Base-by-base conservation (phyloP, 1,284 basidiomycete genomes). In the Stereum hirsutum region DNA sequence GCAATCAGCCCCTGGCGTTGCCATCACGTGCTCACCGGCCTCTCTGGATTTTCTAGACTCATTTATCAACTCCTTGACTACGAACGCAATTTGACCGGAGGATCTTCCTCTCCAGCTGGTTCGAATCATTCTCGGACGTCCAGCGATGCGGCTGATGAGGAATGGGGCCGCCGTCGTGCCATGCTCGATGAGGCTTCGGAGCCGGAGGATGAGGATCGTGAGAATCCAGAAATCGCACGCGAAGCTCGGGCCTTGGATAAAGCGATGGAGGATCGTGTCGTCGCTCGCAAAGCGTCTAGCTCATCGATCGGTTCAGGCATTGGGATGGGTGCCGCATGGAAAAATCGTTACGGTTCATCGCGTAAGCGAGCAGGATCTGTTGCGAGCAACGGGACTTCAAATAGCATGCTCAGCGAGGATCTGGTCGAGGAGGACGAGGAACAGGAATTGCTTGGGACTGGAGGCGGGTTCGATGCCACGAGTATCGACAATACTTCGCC, bases 41-140 rank as follows among this genome's bases (percentile, higher is more conserved):
- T 41, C 43, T 48, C 49, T 38, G 6, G 21, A 8, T 43, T 33
- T 3, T 24, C 26, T 57, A 94, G 91, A 44, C 82, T 98, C 58
- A 95, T 97, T 62, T 97, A 95, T 72, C 92, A 96, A 66, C 74
- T 97, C 31, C 74, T 95, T 55, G 93, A 96, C 58, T 97, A 94
- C 63, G 91, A 94, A 60, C 85, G 91, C 47, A 74, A 76, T 43
- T 70, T 96, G 39, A 77, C 74, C 49, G 64, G 68, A 35, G 69
- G 68, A 45, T 62, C 60, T 48, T 62, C 59, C 27, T 79, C 69
- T 26, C 76, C 71, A 36, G 61, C 66, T 14, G 60, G 60, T 28
- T 76, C 79, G 48, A 71, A 84, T 54, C 56, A 56, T 26, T 70
- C 76, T 11, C n/a, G n/a, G n/a, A 76, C 74, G 11, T 57, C 64